Conservation (phyloP, 1,284 basidiomycete genomes). For the Sanguinoderma infundibulare region DNA sequence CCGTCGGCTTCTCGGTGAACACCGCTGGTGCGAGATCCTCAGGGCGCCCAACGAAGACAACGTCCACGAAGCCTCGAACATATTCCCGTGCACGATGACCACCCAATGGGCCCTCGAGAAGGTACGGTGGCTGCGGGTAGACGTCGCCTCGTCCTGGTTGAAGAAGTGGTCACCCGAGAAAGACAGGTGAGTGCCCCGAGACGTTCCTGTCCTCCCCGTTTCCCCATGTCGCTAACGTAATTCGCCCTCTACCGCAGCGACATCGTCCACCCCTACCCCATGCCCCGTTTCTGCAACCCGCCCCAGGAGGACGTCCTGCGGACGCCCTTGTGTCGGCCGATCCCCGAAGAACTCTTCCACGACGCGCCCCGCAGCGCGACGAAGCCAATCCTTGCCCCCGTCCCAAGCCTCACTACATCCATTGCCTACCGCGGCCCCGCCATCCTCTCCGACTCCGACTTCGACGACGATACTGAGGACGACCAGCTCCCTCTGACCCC, state of each 20-base stretch:
- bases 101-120: constrained; percentile 50
- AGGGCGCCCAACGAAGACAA: constrained; percentile 48
- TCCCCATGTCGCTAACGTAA: neutral
- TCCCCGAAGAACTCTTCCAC: constrained; percentile 40
- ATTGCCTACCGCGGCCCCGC: neutral
- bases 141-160: constrained; percentile 61
- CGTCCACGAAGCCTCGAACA: constrained; percentile 42
- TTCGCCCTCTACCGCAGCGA: constrained; percentile 31
- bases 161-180: constrained; percentile 47
- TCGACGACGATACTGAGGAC: neutral
- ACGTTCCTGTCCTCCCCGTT: neutral
- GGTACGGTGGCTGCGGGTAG: constrained; percentile 64
- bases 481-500: neutral
- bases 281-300: constrained; percentile 52
- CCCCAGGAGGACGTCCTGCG: constrained; percentile 61
- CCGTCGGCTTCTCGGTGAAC: constrained; percentile 60
- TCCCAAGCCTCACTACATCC: neutral
- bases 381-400: neutral
- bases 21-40: constrained; percentile 64
- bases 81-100: constrained; percentile 58
- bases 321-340: constrained; percentile 58
- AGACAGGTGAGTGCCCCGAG: constrained; percentile 34
- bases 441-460: neutral
- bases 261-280: constrained; percentile 57
- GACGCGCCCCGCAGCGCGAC: neutral